phyloP scores from a whole-genome alignment of 805 yeast genomes.

The Saturnispora dispora region DNA sequence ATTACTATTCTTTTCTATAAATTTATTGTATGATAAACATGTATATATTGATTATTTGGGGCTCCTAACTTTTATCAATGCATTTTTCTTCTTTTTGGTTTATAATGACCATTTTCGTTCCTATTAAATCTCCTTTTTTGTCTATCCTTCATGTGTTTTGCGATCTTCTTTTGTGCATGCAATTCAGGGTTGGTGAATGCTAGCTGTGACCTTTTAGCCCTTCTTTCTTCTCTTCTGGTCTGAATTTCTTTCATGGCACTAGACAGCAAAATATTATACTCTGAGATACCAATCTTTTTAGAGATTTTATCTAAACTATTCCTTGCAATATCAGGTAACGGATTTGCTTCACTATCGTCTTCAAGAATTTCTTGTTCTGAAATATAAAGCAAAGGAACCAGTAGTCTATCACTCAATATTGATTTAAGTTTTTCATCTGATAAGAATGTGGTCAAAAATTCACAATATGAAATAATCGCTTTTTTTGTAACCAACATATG shows the following conservation, averaged over 20 bases:
- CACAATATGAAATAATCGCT: conserved; percentile 60
- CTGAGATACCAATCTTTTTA: conserved; percentile 59
- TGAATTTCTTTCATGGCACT: conserved; percentile 53
- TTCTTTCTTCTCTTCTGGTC: conserved; percentile 65
- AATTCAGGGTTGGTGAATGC: conserved; percentile 72
- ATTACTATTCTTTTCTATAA: not conserved
- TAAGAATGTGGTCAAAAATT: conserved; percentile 48
- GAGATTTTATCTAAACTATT: conserved; percentile 67
- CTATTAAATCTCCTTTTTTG: conserved; percentile 68
- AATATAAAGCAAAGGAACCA: conserved; percentile 25
- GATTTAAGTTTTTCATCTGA: conserved; percentile 31
- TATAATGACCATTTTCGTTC: conserved; percentile 71
- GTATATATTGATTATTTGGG: no score
- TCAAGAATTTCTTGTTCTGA: conserved; percentile 28
- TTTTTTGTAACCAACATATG: conserved; percentile 53
- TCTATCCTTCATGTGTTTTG: conserved; percentile 64
- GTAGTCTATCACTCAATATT: conserved; percentile 29
- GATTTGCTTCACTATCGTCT: conserved; percentile 40
- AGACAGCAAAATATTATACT: conserved; percentile 52
- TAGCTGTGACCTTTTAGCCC: conserved; percentile 62
- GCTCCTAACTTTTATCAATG: not conserved
- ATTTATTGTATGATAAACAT: not conserved
- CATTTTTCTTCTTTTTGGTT: conserved; percentile 45
- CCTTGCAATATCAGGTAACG: conserved; percentile 35
- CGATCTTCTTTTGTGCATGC: conserved; percentile 70